A percentile compares a stretch with the other conserved stretches of the same genome.
Conservation (phyloP, 108 stramenopile genomes). For the Fragilariopsis cylindrus region DNA sequence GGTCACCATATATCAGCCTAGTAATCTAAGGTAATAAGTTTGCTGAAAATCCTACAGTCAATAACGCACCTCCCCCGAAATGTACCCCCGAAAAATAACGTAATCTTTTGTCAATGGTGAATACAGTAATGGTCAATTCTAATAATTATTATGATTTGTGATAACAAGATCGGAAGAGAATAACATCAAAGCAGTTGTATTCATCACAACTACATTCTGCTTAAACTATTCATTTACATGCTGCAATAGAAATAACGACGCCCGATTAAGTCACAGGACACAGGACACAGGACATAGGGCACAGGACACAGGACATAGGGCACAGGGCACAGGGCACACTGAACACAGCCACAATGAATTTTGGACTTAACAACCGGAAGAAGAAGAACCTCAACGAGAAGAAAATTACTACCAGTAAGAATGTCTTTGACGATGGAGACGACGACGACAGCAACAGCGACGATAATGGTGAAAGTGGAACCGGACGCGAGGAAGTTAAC, state of each 20-base stretch:
- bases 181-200: too few relatives aligned
- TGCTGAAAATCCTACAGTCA: too few relatives aligned
- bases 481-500: slow-evolving; percentile 49
- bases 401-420: neutral
- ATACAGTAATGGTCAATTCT: too few relatives aligned
- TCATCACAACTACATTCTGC: neutral
- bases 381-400: neutral
- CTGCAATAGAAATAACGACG: too few relatives aligned
- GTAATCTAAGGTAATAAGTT: too few relatives aligned
- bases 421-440: slow-evolving; percentile 27
- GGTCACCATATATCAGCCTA: too few relatives aligned
- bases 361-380: slow-evolving; percentile 26
- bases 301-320: neutral
- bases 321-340: neutral
- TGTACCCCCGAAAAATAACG: too few relatives aligned
- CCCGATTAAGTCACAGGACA: too few relatives aligned
- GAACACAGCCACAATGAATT: neutral
- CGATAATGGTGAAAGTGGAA: slow-evolving; percentile 10
- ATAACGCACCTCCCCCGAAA: too few relatives aligned
- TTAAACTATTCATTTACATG: neutral
- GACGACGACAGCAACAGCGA: slow-evolving; percentile 40
- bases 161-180: too few relatives aligned
- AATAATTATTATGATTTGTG: too few relatives aligned
- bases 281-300: neutral
- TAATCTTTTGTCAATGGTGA: too few relatives aligned